Percentiles rank a stretch among this genome's conserved stretches.
These are phyloP conservation scores for Kwoniella europaea DNA, from an alignment of 768 basidiomycete genomes.

Conservation along the genomic window DNA sequence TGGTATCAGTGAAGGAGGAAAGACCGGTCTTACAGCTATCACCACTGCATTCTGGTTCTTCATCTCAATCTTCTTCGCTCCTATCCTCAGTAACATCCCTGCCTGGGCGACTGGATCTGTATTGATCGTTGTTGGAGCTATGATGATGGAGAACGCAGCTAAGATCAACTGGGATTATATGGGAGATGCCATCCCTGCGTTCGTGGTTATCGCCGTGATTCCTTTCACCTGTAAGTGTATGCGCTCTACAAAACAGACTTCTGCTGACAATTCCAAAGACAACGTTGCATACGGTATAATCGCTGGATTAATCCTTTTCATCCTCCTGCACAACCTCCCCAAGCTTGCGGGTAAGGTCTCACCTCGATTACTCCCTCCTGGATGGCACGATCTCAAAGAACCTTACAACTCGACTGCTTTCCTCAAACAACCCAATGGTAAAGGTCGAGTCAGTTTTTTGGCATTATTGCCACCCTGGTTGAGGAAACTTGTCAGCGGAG, in stretches of 20 bases:
- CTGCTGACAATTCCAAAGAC: constrained; percentile 26
- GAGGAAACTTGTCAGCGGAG: constrained; percentile 44
- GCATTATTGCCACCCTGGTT: constrained; percentile 49
- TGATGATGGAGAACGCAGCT: constrained; percentile 84
- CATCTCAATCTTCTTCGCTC: constrained; percentile 82
- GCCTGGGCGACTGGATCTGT: constrained; percentile 87
- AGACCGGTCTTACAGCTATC: constrained; percentile 81
- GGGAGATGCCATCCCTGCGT: constrained; percentile 84
- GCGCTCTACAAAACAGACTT: constrained; percentile 35
- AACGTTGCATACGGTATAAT: constrained; percentile 91
- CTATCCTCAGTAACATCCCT: constrained; percentile 85
- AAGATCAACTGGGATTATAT: constrained; percentile 90
- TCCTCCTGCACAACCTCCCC: constrained; percentile 74
- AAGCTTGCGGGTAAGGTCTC: constrained; percentile 65
- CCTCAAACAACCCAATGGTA: constrained; percentile 36
- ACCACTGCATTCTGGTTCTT: constrained; percentile 76
- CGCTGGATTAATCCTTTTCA: constrained; percentile 72
- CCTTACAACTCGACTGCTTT: constrained; percentile 47
- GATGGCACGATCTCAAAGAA: constrained; percentile 52
- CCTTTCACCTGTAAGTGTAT: constrained; percentile 50
- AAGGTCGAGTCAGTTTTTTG: constrained; percentile 28
- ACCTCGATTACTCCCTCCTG: constrained; percentile 47
- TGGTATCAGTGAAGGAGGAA: constrained; percentile 72
- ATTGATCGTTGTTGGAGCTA: constrained; percentile 79
- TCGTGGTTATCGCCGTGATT: constrained; percentile 79